Evolutionary conservation across 1,284 basidiomycete species (phyloP), one percentile per base, ranked within the genome.

Genomic region (Fomitiporia mediterranea): DNA sequence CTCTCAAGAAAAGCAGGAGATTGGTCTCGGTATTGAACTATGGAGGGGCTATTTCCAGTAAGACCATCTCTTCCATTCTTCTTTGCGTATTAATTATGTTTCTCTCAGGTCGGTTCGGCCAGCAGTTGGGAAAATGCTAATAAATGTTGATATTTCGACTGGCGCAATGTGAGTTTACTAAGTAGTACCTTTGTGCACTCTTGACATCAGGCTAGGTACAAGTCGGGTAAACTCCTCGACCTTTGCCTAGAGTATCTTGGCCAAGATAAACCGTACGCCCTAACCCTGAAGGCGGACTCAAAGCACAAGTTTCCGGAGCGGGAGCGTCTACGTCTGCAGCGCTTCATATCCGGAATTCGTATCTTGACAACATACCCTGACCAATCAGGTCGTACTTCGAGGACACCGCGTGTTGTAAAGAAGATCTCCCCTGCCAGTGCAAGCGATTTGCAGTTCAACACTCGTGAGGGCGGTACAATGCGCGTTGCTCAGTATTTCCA

Each of bases 91-190:
- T 38, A 40, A 30, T 15, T 25, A 32, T 56, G 27, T 37, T n/a
- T 19, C 35, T 15, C n/a, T 25, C 34, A 67, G 66, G 40, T 66
- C 84, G 0, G 79, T 89, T 25, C 76, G 88, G 11, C 88, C 88
- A 7, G 84, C 79, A 0, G 76, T 82, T 19, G 79, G 80, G 1
- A 74, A 74, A 15, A 81, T 89, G 73, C 69, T 89, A 40, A 80
- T 91, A 65, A 91, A 91, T 61, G 78, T 91, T 59, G 89, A 91
- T 61, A 87, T 89, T 56, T 82, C 82, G 1, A 89, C 89, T 0
- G 87, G 82, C 0, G 78, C 81, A 0, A 89, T 91, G 86, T 64
- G 52, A 51, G 60, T 52, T 25, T 8, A 19, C n/a, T 30, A 4
- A 43, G 13, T 25, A 35, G 15, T 27, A n/a, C 19, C 43, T 17